Evolutionary conservation across 2,329 filamentous ascomycete species (phyloP).

Genomic region (Teratosphaeria destructans): DNA sequence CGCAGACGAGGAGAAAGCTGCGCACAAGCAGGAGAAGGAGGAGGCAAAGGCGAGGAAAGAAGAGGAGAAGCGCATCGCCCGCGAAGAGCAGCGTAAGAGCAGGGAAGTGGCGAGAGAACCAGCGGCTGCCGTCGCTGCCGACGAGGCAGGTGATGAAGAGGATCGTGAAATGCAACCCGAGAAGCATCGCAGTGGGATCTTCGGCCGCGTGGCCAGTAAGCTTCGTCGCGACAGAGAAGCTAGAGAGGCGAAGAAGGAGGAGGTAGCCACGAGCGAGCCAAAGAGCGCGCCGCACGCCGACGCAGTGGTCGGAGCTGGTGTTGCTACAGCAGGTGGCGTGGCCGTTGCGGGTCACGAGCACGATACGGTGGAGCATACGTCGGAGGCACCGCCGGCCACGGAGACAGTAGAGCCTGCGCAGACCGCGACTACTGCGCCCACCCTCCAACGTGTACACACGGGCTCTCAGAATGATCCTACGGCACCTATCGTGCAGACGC

Average conservation of each 20-base stretch:
- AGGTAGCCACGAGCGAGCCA: not conserved
- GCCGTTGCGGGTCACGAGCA: constrained; percentile 3
- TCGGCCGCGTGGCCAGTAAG: constrained; percentile 3
- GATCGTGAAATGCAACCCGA: constrained; percentile 4
- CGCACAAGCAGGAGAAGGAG: constrained; percentile 41
- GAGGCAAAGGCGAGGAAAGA: constrained; percentile 41
- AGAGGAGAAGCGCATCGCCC: constrained; percentile 40
- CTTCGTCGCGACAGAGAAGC: constrained; percentile 4
- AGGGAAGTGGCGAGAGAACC: constrained; percentile 15
- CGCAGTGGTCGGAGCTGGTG: constrained; percentile 4
- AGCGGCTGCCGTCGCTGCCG: constrained; percentile 2
- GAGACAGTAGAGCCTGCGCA: not conserved
- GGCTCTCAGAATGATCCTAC: not conserved
- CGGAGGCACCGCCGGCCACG: not conserved
- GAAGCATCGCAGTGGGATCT: constrained; percentile 1
- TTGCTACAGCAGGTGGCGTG: constrained; percentile 6
- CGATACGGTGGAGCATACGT: not conserved
- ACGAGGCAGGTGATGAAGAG: constrained; percentile 3
- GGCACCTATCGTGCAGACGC: not conserved
- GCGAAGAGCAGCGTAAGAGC: constrained; percentile 44
- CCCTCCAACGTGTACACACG: not conserved
- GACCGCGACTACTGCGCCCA: not conserved
- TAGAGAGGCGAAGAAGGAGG: constrained; percentile 4
- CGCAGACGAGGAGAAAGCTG: constrained; percentile 45
- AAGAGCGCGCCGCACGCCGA: not conserved